Base-by-base conservation (phyloP, 1,284 basidiomycete genomes). In the Pyrrhoderma noxium region DNA sequence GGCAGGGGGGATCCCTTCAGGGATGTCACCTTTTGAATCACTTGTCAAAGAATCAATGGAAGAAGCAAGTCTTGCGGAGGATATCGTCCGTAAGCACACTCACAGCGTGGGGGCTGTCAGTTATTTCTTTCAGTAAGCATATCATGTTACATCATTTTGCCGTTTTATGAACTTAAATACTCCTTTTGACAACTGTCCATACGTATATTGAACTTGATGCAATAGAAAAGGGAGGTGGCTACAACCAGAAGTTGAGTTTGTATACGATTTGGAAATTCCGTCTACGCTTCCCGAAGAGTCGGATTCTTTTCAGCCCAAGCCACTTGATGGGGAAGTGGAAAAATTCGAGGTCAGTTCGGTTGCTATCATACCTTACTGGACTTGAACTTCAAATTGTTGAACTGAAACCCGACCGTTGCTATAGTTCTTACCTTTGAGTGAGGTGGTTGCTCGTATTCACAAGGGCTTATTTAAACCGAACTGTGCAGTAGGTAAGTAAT, bases 11-110 rank as follows among this genome's bases (percentile, higher is more conserved):
- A 85, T 88, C 21, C 77, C 84, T 0, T 80, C 84, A 5, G 91
- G 93, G 1, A 83, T 89, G 67, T 66, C 73, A 0, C 71, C 80
- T 0, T 78, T 88, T 49, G 87, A 93, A 50, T 77, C 83, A 2
- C 74, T 98, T 48, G 77, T 96, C 39, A 94, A 96, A 62, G 95
- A 99, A 67, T 88, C 90, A 57, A 84, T 83, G 73, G 94, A 97
- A 63, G 93, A 97, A 66, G 94, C 92, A 13, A 89, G 82, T 58
- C 73, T 96, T 18, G 70, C 76, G 1, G 80, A 82, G 49, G 65
- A 73, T 9, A 61, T 91, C 31, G 80, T 89, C 1, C 68, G 74
- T 43, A 67, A 70, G 39, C 66, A 82, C 56, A 72, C 84, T 16
- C 82, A 75, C 59, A 65, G 73, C 25, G 77, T 72, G n/a, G 82